Percentiles rank a stretch among this genome's conserved stretches.
phyloP scores from a whole-genome alignment of 2,329 filamentous ascomycete genomes.

The Xylogone sp. region DNA sequence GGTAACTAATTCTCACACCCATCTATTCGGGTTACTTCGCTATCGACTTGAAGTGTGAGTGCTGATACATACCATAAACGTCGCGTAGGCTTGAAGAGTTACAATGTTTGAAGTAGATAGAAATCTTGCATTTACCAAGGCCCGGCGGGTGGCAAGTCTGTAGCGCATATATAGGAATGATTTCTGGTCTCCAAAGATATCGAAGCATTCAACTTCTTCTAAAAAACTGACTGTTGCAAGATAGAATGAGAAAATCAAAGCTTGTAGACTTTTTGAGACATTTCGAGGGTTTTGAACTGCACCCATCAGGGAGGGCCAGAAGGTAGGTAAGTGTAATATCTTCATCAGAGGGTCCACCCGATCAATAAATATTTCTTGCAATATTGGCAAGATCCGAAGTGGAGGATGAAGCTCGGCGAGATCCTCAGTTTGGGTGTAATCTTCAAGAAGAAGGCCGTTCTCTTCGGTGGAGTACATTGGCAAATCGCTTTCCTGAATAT shows the following conservation, averaged over 20 bases:
- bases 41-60: neutral
- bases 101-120: slow-evolving; percentile 8
- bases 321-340: slow-evolving; percentile 59
- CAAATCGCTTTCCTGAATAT: too few relatives aligned
- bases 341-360: slow-evolving; percentile 67
- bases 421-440: slow-evolving; percentile 5
- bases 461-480: neutral
- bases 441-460: slow-evolving; percentile 3
- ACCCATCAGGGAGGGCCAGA: slow-evolving; percentile 3
- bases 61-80: slow-evolving; percentile 9
- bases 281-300: slow-evolving; percentile 2
- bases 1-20: slow-evolving; percentile 4
- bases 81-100: slow-evolving; percentile 10
- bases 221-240: slow-evolving; percentile 4
- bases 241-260: slow-evolving; percentile 11
- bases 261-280: slow-evolving; percentile 8
- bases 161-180: slow-evolving; percentile 4
- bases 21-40: slow-evolving; percentile 5
- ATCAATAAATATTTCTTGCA: slow-evolving; percentile 65
- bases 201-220: slow-evolving; percentile 7
- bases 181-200: slow-evolving; percentile 9
- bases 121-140: slow-evolving; percentile 11
- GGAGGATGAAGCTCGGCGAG: slow-evolving; percentile 4
- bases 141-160: slow-evolving; percentile 7
- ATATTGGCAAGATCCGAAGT: slow-evolving; percentile 29